phyloP scores from a whole-genome alignment of 805 yeast species.

The Starmerella scarabaei region DNA sequence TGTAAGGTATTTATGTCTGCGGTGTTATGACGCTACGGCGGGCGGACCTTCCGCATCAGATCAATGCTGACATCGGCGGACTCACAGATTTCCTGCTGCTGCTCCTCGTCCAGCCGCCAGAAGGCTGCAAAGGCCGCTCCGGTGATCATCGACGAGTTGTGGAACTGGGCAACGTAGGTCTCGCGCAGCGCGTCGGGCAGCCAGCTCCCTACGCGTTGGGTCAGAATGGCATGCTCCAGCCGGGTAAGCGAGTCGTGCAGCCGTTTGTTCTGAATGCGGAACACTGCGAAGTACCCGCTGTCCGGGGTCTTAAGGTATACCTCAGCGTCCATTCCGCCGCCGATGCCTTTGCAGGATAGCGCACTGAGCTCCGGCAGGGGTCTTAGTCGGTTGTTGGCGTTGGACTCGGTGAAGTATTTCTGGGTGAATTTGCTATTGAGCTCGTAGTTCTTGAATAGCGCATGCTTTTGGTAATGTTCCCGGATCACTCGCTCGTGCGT shows the following conservation, averaged over 20 bases:
- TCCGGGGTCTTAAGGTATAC: conserved; percentile 17
- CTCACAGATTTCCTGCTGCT: conserved; percentile 10
- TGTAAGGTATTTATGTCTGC: neutral
- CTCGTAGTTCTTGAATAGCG: neutral
- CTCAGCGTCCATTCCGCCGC: conserved; percentile 16
- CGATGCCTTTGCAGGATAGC: conserved; percentile 10
- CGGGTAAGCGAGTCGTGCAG: conserved; percentile 9
- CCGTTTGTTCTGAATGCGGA: conserved; percentile 15
- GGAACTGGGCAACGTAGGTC: conserved; percentile 6
- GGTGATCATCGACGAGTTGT: conserved; percentile 9
- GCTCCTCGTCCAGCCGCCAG: conserved; percentile 9
- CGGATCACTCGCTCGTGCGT: conserved; percentile 6
- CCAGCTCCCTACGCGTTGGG: conserved; percentile 12
- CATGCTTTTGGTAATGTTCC: no score
- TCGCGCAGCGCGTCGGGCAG: conserved; percentile 10
- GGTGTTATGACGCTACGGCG: conserved; percentile 6
- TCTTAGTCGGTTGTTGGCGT: conserved; percentile 8
- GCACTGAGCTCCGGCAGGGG: conserved; percentile 14
- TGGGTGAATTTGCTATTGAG: conserved; percentile 1
- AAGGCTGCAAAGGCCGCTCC: conserved; percentile 12
- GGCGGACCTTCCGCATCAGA: conserved; percentile 11
- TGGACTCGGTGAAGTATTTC: conserved; percentile 5
- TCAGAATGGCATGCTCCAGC: conserved; percentile 8
- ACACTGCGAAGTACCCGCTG: conserved; percentile 13
- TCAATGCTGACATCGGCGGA: conserved; percentile 12